A percentile compares a stretch with the other conserved stretches of the same genome.
Evolutionary conservation across 805 yeast species (phyloP).

Genomic region (Wickerhamomyces xylosicus): DNA sequence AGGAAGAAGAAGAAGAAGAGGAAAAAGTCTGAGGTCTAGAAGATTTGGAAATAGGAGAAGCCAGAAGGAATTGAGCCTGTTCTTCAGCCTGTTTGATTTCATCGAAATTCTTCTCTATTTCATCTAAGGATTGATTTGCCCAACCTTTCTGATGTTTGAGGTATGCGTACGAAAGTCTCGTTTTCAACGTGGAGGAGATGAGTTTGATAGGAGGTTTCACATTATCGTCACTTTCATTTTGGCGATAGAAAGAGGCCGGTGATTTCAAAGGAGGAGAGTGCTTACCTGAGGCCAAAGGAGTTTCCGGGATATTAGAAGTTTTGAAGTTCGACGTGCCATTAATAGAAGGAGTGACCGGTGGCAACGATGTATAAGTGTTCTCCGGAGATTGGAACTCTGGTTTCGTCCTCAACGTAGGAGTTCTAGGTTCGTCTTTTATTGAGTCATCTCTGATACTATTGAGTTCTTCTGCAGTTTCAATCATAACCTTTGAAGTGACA

Average conservation of each 20-base stretch:
- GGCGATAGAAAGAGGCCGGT: conserved; percentile 9
- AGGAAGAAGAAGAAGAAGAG: too few species aligned
- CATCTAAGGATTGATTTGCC: conserved; percentile 20
- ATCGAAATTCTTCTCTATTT: conserved; percentile 14
- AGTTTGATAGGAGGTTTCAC: conserved; percentile 28
- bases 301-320: conserved; percentile 16
- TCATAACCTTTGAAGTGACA: too few species aligned
- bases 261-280: conserved; percentile 17
- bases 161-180: conserved; percentile 30
- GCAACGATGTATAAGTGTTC: conserved; percentile 3
- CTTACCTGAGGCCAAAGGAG: conserved; percentile 9
- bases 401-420: conserved; percentile 7
- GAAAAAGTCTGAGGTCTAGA: background rate
- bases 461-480: background rate
- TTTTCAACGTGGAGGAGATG: conserved; percentile 28
- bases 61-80: conserved; percentile 9
- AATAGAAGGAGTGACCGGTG: conserved; percentile 17
- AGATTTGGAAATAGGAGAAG: conserved; percentile 16
- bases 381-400: conserved; percentile 13
- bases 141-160: conserved; percentile 26
- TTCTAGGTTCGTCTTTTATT: conserved; percentile 6
- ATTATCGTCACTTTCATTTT: conserved; percentile 13
- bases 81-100: conserved; percentile 5
- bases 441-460: background rate
- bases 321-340: conserved; percentile 2